Evolutionary conservation across 1,139 yeast genomes (phyloP), one percentile per base, ranked within the genome.

Genomic region (Pichia norvegensis): DNA sequence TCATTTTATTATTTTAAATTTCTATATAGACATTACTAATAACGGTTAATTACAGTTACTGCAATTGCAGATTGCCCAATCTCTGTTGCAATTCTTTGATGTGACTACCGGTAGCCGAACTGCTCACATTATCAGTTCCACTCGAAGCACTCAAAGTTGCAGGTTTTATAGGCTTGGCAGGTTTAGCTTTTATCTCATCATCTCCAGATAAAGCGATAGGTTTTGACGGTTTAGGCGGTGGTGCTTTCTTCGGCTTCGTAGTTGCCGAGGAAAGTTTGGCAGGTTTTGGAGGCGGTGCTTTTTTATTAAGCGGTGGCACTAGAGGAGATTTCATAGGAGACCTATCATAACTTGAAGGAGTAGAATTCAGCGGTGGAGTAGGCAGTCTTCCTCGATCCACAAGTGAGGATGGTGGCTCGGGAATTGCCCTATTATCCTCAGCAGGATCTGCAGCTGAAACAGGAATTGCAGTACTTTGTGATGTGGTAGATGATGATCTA

Each of bases 281-380:
- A 1, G 65, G 64, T 36, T 58, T 59, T 35, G 65, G 64, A 2
- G 67, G 65, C n/a, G 67, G 61, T 1, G 42, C 45, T 40, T 51
- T 56, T 42, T 49, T 51, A 19, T 8, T 22, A 19, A 23, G 9
- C 19, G 20, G 11, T 22, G 41, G 29, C 17, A 48, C 36, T 23
- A 35, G 23, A 23, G 42, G 47, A 35, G 44, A 20, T 29, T 16
- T 16, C 20, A 16, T 6, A 8, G 19, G 19, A 17, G 8, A 3
- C 21, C 20, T 16, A n/a, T 16, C 10, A 16, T 16, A 31, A 31
- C n/a, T 31, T n/a, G 14, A 14, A n/a, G 35, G 14, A 2, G 36
- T 19, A 2, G 36, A 9, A n/a, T 16, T 19, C 6, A 10, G 7
- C 3, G 21, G 20, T 5, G 37, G 25, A 10, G 37, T 20, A 10